A percentile compares a stretch with the other conserved stretches of the same genome.
phyloP scores from a whole-genome alignment of 352 stramenopile species.

The Plasmopara halstedii region DNA sequence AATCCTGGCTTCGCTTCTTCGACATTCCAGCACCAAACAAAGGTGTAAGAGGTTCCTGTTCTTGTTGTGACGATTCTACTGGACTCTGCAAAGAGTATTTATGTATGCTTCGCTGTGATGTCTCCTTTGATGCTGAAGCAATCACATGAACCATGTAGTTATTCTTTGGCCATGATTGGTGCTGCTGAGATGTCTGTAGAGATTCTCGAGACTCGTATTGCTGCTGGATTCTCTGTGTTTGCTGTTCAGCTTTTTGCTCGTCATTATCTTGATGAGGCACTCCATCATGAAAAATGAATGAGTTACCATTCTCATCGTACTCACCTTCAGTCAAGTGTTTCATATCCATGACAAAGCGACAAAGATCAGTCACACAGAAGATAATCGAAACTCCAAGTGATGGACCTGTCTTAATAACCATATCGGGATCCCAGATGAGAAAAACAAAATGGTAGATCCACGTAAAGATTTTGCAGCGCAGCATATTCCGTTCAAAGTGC shows the following conservation, averaged over 20 bases:
- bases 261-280: slow-evolving; percentile 1
- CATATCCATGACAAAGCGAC: slow-evolving; percentile 71
- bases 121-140: slow-evolving; percentile 1
- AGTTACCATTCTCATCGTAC: slow-evolving; percentile 47
- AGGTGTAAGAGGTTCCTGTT: slow-evolving; percentile 7
- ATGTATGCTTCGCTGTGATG: slow-evolving; percentile 7
- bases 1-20: slow-evolving; percentile 12
- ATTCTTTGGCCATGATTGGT: slow-evolving; percentile 9
- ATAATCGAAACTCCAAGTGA: slow-evolving; percentile 59
- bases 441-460: slow-evolving; percentile 54
- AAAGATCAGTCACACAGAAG: slow-evolving; percentile 60
- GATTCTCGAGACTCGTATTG: slow-evolving; percentile 2
- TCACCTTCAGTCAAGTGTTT: slow-evolving; percentile 55
- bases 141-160: slow-evolving; percentile 23
- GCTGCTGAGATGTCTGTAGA: background rate
- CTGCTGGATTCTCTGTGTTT: background rate
- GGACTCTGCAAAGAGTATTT: slow-evolving; percentile 2
- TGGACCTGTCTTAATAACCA: slow-evolving; percentile 61
- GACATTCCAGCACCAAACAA: slow-evolving; percentile 8
- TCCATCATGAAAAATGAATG: slow-evolving; percentile 21
- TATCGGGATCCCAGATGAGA: slow-evolving; percentile 65
- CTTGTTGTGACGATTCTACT: slow-evolving; percentile 1
- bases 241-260: slow-evolving; percentile 2
- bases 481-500: slow-evolving; percentile 60
- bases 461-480: slow-evolving; percentile 58